Evolutionary conservation across 2,329 filamentous ascomycete genomes (phyloP).

Genomic region (Phyllosticta ampelicida): DNA sequence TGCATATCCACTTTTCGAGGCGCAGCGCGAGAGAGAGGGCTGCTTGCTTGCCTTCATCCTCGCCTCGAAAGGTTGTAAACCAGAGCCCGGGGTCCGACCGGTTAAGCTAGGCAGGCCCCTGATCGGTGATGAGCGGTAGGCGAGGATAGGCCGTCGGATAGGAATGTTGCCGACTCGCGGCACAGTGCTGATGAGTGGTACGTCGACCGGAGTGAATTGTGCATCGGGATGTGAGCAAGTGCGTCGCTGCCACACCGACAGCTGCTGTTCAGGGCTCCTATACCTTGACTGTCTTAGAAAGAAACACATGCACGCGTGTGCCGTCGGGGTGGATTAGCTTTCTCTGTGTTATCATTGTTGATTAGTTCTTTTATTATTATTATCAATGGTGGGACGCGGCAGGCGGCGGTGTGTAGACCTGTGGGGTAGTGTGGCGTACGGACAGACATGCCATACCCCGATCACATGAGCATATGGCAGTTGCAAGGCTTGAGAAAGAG

Average conservation of each 20-base stretch:
- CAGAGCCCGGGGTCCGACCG: no score
- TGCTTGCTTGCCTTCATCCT: background rate
- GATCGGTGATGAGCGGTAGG: no score
- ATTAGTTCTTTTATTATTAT: no score
- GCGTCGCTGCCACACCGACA: background rate
- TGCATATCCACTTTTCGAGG: background rate
- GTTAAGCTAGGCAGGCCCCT: no score
- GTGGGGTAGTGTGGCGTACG: background rate
- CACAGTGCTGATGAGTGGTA: background rate
- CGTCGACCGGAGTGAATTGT: no score
- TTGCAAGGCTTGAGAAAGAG: background rate
- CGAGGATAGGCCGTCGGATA: background rate
- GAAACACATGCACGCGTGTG: background rate
- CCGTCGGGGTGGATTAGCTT: no score
- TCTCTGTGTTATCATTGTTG: no score
- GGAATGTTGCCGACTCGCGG: background rate
- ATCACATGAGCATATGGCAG: no score
- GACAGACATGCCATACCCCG: background rate
- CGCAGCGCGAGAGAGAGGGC: background rate
- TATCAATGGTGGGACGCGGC: background rate
- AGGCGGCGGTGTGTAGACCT: background rate
- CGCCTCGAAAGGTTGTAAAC: no score
- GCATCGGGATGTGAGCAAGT: background rate
- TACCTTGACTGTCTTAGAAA: background rate
- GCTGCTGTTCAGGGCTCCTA: background rate